These are phyloP conservation scores for Eimeria acervulina DNA, from an alignment of 169 alveolate species.

Conservation along the genomic window DNA sequence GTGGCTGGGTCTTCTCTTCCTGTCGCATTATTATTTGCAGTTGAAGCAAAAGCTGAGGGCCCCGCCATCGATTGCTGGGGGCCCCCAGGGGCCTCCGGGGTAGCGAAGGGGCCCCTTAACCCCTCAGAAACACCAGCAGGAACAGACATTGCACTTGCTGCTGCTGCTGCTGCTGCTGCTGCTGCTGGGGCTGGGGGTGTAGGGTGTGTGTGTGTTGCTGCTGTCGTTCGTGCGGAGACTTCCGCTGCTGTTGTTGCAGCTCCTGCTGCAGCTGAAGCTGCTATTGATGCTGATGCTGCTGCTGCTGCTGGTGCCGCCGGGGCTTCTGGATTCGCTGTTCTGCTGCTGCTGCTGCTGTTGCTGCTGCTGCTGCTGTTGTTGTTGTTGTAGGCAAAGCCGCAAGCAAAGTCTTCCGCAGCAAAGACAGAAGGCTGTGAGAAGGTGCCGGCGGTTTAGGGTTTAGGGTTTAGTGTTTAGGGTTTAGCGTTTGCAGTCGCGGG, in stretches of 20 bases:
- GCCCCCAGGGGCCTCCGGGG: conserved; percentile 69
- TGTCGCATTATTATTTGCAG: not conserved
- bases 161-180: conserved; percentile 59
- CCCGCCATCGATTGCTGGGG: conserved; percentile 48
- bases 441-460: conserved; percentile 7
- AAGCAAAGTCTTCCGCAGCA: not conserved
- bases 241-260: not conserved
- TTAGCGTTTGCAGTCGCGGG: conserved; percentile 12
- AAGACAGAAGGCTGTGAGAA: not conserved
- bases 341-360: conserved; percentile 10
- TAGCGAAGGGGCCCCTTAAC: conserved; percentile 61
- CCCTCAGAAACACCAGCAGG: conserved; percentile 43
- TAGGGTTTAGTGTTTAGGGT: conserved; percentile 35
- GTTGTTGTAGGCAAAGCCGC: not conserved
- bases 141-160: conserved; percentile 40
- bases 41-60: conserved; percentile 66
- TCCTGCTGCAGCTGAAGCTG: not conserved
- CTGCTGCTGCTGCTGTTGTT: not conserved
- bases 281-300: not conserved
- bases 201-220: not conserved
- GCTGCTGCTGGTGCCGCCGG: not conserved
- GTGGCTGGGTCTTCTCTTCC: conserved; percentile 58
- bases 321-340: not conserved
- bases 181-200: conserved; percentile 1
- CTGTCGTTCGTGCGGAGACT: not conserved